A percentile compares a stretch with the other conserved stretches of the same genome.
Evolutionary conservation across 2,329 filamentous ascomycete species (phyloP).

Genomic region (Dactylellina leptospora): DNA sequence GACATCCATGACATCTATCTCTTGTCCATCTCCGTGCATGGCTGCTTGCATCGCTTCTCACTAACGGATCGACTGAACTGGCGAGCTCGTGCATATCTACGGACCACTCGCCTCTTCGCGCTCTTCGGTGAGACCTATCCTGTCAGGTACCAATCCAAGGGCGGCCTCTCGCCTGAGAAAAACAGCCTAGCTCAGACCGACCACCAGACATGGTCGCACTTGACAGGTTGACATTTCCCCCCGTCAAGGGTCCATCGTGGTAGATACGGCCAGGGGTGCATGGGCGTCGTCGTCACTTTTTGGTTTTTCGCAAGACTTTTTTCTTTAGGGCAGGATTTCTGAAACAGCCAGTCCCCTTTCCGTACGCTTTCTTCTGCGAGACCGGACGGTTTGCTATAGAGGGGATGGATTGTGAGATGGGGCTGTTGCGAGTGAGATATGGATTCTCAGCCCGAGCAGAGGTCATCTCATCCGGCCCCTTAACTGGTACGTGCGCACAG

Average conservation of each 20-base stretch:
- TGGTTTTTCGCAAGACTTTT: too few relatives aligned
- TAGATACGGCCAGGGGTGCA: constrained; percentile 2
- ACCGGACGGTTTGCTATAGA: background rate
- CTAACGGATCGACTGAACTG: background rate
- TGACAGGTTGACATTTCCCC: constrained; percentile 34
- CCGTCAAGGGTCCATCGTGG: constrained; percentile 26
- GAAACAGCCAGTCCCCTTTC: too few relatives aligned
- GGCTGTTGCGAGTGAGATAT: background rate
- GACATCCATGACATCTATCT: background rate
- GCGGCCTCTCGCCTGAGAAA: constrained; percentile 4
- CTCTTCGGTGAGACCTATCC: constrained; percentile 11
- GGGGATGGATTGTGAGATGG: background rate
- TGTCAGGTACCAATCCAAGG: constrained; percentile 49
- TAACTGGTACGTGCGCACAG: background rate
- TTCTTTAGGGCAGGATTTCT: too few relatives aligned
- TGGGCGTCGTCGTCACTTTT: background rate
- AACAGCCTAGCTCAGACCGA: background rate
- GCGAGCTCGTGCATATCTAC: constrained; percentile 1
- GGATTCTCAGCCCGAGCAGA: background rate
- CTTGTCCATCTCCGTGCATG: background rate
- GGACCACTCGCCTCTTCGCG: background rate
- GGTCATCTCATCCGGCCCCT: background rate
- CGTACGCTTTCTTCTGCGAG: background rate
- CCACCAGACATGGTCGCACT: background rate
- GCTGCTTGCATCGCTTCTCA: background rate